Base-by-base conservation (phyloP, 495 filamentous ascomycete species). In the Podospora bellae-mahoneyi region DNA sequence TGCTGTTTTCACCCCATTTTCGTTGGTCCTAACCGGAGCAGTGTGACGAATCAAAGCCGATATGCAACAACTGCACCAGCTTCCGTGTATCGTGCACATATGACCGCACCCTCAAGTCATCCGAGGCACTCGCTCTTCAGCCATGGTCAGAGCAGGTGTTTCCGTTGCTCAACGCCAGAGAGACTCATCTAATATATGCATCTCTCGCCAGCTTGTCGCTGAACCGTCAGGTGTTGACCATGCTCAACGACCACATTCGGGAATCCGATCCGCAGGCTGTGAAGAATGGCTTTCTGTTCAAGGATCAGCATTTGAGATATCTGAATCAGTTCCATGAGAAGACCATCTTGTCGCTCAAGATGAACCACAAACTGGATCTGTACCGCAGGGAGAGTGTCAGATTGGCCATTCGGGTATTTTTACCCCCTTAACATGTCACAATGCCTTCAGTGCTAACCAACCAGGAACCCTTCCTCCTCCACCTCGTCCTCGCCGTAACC, bases 1-100 rank as follows among this genome's bases (percentile, higher is more conserved):
- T 32, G 30, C 30, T 32, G 15, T 16, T 48, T 0, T 13, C 9
- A 16, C 32, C 44, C 58, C 27, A 59, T 44, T 27, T 27, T 4
- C 18, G 23, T 18, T 26, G 26, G 28, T 7, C 28, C 59, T 61
- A 32, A 61, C 59, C 3, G 64, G 54, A 34, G 2, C 23, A 84
- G 83, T 84, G 82, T 73, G 83, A 84, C 69, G 82, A 84, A 67
- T 70, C 68, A 2, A 78, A 76, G 53, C 83, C 82, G 9, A 65
- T 64, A 10, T 84, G 83, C 71, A 69, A 74, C 56, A 78, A 74
- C 66, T 84, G 83, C 66, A 34, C 71, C 13, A 55, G 72, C 4
- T 85, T 78, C 65, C 77, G 81, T 18, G 79, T 83, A 3, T 66
- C 73, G 13, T 85, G 82, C 72, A 78, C 74, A 68, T 85, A 80